These are phyloP conservation scores for Curvularia lunata DNA, from an alignment of 2,329 filamentous ascomycete species.

Conservation along the genomic window DNA sequence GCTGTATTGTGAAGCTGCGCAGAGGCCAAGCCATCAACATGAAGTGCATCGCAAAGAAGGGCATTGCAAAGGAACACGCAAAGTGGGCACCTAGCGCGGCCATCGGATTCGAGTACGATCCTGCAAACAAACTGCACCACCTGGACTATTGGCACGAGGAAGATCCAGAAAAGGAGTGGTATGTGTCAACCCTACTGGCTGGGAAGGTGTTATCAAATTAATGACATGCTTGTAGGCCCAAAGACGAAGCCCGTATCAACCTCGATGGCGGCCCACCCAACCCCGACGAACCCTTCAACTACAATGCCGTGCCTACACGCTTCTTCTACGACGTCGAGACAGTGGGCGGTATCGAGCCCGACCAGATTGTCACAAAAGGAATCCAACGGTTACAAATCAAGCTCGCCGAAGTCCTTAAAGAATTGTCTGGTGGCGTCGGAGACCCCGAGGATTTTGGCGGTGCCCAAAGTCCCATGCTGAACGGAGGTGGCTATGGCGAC, in stretches of 20 bases:
- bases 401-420: slow-evolving; percentile 77
- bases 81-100: slow-evolving; percentile 96
- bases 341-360: slow-evolving; percentile 84
- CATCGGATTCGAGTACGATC: slow-evolving; percentile 97
- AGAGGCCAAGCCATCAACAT: slow-evolving; percentile 89
- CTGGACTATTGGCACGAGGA: slow-evolving; percentile 95
- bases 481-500: slow-evolving; percentile 61
- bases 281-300: slow-evolving; percentile 88
- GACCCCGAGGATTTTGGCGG: slow-evolving; percentile 64
- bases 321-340: slow-evolving; percentile 97
- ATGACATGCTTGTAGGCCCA: slow-evolving; percentile 65
- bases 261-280: slow-evolving; percentile 75
- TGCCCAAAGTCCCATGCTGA: slow-evolving; percentile 67
- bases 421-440: slow-evolving; percentile 63
- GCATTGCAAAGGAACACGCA: slow-evolving; percentile 97
- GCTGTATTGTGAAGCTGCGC: slow-evolving; percentile 87
- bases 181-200: slow-evolving; percentile 46
- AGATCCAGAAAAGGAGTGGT: slow-evolving; percentile 86
- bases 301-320: slow-evolving; percentile 78
- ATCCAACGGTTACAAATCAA: slow-evolving; percentile 91
- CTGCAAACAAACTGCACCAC: slow-evolving; percentile 93
- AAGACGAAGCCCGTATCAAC: slow-evolving; percentile 78
- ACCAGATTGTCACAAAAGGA: slow-evolving; percentile 85
- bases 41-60: slow-evolving; percentile 94
- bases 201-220: not conserved